Evolutionary conservation across 176 grass and related monocot genomes (phyloP), one percentile per base, ranked within the genome.

Genomic region (Zoysia japonica): DNA sequence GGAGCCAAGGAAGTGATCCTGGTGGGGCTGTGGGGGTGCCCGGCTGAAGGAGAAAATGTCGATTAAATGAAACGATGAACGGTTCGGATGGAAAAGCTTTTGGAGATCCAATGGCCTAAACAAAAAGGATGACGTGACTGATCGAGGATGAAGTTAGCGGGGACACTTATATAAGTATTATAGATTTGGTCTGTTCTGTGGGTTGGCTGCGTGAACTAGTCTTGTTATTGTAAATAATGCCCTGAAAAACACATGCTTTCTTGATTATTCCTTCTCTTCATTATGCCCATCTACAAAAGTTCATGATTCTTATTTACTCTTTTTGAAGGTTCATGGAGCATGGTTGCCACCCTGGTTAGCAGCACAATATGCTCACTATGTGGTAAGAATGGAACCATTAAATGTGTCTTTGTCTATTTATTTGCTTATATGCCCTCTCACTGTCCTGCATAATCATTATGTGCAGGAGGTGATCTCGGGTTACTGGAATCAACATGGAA

Each of bases 341-440:
- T 99, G 92, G 96, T 82, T 99, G 62, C 96, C 96, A 43, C 96
- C 92, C 80, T 99, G 96, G 96, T 76, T 99, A 72, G 85, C 84
- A 46, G 59, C 86, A 70, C 82, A 93, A 67, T 61, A 85, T 61
- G 38, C 67, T 80, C 69, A 42, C 67, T 93, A 84, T 66, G 14
- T 76, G 90, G 96, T 93, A 86, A 79, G 66, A 80, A 11, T 6
- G 3, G 64, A 74, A 72, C 46, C 14, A 68, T 48, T 41, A 50
- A 82, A 77, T 68, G 49, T 19, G 35, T 28, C 20, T 16, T 12
- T 60, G 38, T 5, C 70, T 61, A 52, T 85, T 71, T 28, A 28
- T 28, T 63, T 76, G 13, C 6, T 59, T 40, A 73, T 15, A 73
- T 8, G 63, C 20, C 43, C 71, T 59, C 63, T 72, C 43, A 89